Evolutionary conservation across 2,329 filamentous ascomycete genomes (phyloP).

Genomic region (Nemania abortiva): DNA sequence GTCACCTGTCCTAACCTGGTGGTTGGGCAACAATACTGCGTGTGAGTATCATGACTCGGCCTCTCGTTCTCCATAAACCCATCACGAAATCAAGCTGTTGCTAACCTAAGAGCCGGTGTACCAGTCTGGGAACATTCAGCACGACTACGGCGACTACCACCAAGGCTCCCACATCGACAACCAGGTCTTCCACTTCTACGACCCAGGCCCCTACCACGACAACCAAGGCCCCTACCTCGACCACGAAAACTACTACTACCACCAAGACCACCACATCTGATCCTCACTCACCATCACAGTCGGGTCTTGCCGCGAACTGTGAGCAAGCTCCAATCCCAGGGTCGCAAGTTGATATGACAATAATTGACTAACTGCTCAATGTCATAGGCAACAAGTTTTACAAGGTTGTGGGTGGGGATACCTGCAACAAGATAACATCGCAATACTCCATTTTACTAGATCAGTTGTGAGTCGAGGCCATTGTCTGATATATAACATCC

Average conservation of each 20-base stretch:
- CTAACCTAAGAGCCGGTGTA: neutral
- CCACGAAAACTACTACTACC: slow-evolving; percentile 10
- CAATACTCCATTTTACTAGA: slow-evolving; percentile 4
- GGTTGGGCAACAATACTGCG: slow-evolving; percentile 8
- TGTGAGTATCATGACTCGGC: slow-evolving; percentile 1
- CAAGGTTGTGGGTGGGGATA: slow-evolving; percentile 3
- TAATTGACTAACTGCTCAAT: slow-evolving; percentile 6
- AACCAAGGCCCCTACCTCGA: neutral
- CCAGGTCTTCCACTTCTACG: neutral
- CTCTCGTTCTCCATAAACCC: neutral
- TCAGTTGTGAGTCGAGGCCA: slow-evolving; percentile 8
- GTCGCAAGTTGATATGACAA: neutral
- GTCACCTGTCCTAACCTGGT: slow-evolving; percentile 6
- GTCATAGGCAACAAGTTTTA: slow-evolving; percentile 12
- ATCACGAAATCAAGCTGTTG: neutral
- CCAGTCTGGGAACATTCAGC: slow-evolving; percentile 2
- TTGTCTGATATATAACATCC: neutral
- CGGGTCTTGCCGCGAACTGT: slow-evolving; percentile 4
- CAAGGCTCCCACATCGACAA: slow-evolving; percentile 1
- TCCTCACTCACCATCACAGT: slow-evolving; percentile 5
- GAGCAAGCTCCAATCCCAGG: neutral
- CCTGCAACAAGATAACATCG: slow-evolving; percentile 7
- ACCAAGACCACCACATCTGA: slow-evolving; percentile 1
- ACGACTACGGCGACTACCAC: slow-evolving; percentile 6
- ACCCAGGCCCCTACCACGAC: neutral